Conservation (phyloP, 1,139 yeast genomes). For the Arxiozyma bovina region DNA sequence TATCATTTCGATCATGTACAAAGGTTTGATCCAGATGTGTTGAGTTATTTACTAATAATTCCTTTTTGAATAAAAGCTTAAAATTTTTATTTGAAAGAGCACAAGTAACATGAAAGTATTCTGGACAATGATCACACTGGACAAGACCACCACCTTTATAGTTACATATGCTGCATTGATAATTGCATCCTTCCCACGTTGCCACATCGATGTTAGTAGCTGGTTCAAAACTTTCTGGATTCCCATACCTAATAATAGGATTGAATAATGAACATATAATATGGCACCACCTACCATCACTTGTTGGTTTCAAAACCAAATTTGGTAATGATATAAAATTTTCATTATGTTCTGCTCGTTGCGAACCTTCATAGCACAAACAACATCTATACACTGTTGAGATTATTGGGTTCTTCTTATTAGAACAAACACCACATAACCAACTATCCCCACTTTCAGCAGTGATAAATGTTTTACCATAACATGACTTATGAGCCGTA, state of each 20-base stretch:
- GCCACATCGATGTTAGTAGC: conserved; percentile 26
- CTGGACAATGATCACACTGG: conserved; percentile 38
- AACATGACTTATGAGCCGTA: conserved; percentile 62
- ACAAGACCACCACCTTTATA: conserved; percentile 36
- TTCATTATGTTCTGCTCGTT: neutral
- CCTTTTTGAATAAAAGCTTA: conserved; percentile 38
- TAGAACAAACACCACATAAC: conserved; percentile 79
- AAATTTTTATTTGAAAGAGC: conserved; percentile 44
- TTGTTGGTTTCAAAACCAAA: conserved; percentile 65
- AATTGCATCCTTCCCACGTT: conserved; percentile 15
- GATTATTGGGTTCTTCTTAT: conserved; percentile 53
- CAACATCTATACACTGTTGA: conserved; percentile 57
- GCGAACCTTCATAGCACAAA: conserved; percentile 37
- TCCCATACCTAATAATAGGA: conserved; percentile 37
- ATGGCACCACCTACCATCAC: conserved; percentile 74
- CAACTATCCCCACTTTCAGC: conserved; percentile 37
- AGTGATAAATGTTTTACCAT: conserved; percentile 38
- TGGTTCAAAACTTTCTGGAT: conserved; percentile 39
- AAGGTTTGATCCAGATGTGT: neutral
- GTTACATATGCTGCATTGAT: conserved; percentile 37
- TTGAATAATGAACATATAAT: conserved; percentile 60
- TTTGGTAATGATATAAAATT: conserved; percentile 30
- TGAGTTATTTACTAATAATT: neutral
- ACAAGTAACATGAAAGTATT: conserved; percentile 55
- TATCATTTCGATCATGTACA: conserved; percentile 1